Percentiles rank a stretch among this genome's conserved stretches.
Evolutionary conservation across 2,329 filamentous ascomycete genomes (phyloP).

Genomic region (Xylaria polymorpha): DNA sequence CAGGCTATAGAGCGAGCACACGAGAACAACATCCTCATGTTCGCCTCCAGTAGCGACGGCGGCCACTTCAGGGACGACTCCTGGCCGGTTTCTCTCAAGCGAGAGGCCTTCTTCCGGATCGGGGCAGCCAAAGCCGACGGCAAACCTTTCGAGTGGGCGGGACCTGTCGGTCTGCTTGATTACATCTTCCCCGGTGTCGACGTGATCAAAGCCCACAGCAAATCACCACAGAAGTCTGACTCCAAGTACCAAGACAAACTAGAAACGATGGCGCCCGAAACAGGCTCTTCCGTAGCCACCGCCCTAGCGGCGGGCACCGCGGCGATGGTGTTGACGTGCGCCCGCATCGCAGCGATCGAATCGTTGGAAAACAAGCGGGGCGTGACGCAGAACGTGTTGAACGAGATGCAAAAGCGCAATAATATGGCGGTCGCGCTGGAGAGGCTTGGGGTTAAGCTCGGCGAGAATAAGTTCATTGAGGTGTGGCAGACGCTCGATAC

Average conservation of each 20-base stretch:
- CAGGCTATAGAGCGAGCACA: neutral
- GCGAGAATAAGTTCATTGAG: constrained; percentile 4
- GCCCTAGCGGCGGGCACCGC: constrained; percentile 2
- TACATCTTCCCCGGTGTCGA: neutral
- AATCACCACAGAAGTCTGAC: neutral
- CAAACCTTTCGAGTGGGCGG: neutral
- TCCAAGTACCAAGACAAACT: neutral
- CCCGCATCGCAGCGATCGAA: neutral
- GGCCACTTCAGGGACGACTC: constrained; percentile 3
- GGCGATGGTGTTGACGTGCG: neutral
- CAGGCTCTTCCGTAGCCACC: constrained; percentile 4
- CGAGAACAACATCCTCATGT: neutral
- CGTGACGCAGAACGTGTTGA: neutral
- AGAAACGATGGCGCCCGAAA: neutral
- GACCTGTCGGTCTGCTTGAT: neutral
- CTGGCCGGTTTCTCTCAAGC: constrained; percentile 2
- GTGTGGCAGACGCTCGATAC: constrained; percentile 8
- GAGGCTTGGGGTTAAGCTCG: neutral
- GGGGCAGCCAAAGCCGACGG: constrained; percentile 10
- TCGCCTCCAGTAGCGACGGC: neutral
- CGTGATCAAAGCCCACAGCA: neutral
- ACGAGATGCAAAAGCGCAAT: constrained; percentile 8
- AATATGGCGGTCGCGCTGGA: constrained; percentile 7
- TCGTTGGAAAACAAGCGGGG: constrained; percentile 1
- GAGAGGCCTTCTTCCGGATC: constrained; percentile 8